Percentiles rank a stretch among this genome's conserved stretches.
Evolutionary conservation across 768 basidiomycete species (phyloP).

Genomic region (Pluteus cervinus): DNA sequence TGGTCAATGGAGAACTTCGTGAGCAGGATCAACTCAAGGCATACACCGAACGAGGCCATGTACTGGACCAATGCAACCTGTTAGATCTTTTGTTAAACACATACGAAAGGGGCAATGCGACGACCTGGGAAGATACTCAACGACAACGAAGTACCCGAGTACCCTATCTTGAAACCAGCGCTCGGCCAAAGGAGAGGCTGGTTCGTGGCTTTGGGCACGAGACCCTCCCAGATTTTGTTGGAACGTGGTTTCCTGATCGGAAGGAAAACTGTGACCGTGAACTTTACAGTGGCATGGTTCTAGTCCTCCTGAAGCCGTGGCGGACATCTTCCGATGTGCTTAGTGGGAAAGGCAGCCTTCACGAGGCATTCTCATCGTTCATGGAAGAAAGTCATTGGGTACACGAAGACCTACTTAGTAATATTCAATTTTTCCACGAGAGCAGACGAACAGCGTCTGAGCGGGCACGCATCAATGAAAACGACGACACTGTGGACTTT

Average conservation of each 20-base stretch:
- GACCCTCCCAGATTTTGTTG: constrained; percentile 29
- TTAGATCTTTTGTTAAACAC: constrained; percentile 24
- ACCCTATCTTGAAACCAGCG: constrained; percentile 11
- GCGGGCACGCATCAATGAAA: too few species aligned
- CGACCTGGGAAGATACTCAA: constrained; percentile 4
- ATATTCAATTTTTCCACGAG: constrained; percentile 9
- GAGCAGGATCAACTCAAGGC: constrained; percentile 18
- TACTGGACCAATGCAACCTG: constrained; percentile 12
- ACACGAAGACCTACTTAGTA: not conserved
- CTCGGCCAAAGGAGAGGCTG: constrained; percentile 6
- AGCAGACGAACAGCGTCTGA: too few species aligned
- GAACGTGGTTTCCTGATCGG: constrained; percentile 23
- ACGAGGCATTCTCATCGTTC: constrained; percentile 7
- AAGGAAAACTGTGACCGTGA: constrained; percentile 15
- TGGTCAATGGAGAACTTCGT: constrained; percentile 8
- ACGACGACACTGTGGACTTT: too few species aligned
- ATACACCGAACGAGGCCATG: constrained; percentile 17
- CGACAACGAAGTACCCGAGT: constrained; percentile 9
- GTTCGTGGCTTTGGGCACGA: constrained; percentile 18
- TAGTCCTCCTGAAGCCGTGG: constrained; percentile 35
- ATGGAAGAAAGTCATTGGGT: constrained; percentile 17
- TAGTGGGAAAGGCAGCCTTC: too few species aligned
- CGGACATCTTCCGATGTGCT: constrained; percentile 18
- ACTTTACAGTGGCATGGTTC: constrained; percentile 30
- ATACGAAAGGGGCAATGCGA: too few species aligned